Evolutionary conservation across 192 early-diverging fungal genomes (phyloP).

Genomic region (Mortierella claussenii): DNA sequence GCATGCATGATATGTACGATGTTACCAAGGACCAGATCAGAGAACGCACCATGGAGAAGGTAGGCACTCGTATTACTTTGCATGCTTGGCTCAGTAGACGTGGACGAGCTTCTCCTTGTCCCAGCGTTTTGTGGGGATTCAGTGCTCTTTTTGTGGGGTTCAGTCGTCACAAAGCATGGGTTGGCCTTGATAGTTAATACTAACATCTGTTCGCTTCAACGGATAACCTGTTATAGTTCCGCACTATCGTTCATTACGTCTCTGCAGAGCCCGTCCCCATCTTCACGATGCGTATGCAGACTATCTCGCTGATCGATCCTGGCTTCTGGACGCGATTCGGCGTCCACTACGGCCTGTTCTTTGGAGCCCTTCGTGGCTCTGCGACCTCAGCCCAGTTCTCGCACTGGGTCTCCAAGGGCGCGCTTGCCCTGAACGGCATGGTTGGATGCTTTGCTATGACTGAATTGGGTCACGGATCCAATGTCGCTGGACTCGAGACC

Average conservation of each 20-base stretch:
- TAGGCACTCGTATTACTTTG: slow-evolving; percentile 23
- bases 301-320: slow-evolving; percentile 84
- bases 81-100: background rate
- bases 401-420: slow-evolving; percentile 88
- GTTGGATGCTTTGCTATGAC: slow-evolving; percentile 96
- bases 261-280: slow-evolving; percentile 74
- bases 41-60: slow-evolving; percentile 88
- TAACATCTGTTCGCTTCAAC: background rate
- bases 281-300: slow-evolving; percentile 82
- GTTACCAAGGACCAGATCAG: slow-evolving; percentile 79
- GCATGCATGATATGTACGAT: slow-evolving; percentile 83
- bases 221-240: slow-evolving; percentile 63
- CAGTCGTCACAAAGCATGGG: too few species aligned
- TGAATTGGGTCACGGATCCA: slow-evolving; percentile 91
- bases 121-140: background rate
- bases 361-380: slow-evolving; percentile 85
- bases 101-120: background rate
- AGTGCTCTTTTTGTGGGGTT: too few species aligned
- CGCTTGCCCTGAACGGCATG: slow-evolving; percentile 82
- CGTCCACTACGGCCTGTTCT: slow-evolving; percentile 91
- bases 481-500: slow-evolving; percentile 92
- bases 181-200: too few species aligned
- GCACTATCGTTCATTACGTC: slow-evolving; percentile 75
- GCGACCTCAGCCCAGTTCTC: slow-evolving; percentile 86
- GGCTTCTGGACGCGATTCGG: slow-evolving; percentile 93